Percentiles rank a stretch among this genome's conserved stretches.
phyloP scores from a whole-genome alignment of 2,329 filamentous ascomycete species.

The Colletotrichum truncatum region DNA sequence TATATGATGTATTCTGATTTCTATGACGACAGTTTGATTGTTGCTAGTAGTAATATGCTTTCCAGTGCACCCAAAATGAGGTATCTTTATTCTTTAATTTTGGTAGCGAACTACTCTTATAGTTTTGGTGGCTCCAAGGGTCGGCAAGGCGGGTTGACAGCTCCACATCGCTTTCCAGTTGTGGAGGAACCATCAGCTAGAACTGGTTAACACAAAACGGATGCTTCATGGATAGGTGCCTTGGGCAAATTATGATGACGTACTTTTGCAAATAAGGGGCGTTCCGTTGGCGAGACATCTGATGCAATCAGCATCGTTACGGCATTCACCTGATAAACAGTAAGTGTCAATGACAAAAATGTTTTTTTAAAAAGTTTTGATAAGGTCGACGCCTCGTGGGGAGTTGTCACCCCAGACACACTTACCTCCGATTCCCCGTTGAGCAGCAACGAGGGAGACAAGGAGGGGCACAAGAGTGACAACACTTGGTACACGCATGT shows the following conservation, averaged over 20 bases:
- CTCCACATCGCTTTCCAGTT: background rate
- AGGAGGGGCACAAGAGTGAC: background rate
- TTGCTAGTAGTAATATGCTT: no score
- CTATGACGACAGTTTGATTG: no score
- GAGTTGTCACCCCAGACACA: fast-evolving
- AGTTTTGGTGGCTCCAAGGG: no score
- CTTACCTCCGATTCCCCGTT: background rate
- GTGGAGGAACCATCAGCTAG: background rate
- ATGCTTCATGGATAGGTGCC: background rate
- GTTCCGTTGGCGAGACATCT: background rate
- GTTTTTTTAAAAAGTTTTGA: no score
- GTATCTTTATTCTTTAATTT: no score
- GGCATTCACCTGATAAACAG: background rate
- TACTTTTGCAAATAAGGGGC: conserved; percentile 14
- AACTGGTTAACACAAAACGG: background rate
- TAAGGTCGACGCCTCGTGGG: no score
- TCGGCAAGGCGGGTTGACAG: background rate
- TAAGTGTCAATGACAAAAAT: background rate
- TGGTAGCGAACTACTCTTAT: no score
- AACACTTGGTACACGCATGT: background rate
- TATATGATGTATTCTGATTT: no score
- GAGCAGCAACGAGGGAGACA: background rate
- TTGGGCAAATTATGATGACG: background rate
- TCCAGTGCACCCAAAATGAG: no score
- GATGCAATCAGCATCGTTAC: background rate